A percentile compares a stretch with the other conserved stretches of the same genome.
Evolutionary conservation across 2,329 filamentous ascomycete species (phyloP).

Genomic region (Claviceps sp.): DNA sequence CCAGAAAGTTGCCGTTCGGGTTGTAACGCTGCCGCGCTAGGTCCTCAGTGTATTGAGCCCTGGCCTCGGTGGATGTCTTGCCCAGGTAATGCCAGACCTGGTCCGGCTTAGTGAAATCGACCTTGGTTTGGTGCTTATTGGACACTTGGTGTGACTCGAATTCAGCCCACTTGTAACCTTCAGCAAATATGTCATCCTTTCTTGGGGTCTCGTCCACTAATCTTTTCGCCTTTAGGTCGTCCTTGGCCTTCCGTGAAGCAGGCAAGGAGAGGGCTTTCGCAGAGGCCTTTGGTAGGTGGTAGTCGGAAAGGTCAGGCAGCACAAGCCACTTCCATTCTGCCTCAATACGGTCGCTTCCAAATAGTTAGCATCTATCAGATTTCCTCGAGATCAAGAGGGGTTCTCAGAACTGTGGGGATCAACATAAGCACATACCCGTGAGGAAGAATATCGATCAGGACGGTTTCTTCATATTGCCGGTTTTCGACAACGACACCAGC

Average conservation of each 20-base stretch:
- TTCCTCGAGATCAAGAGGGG: too few relatives aligned
- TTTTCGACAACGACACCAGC: constrained; percentile 83
- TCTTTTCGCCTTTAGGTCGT: constrained; percentile 55
- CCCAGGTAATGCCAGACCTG: constrained; percentile 85
- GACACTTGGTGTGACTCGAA: constrained; percentile 51
- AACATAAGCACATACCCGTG: constrained; percentile 50
- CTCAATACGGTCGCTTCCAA: constrained; percentile 53
- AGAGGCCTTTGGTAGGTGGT: constrained; percentile 61
- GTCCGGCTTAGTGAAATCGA: constrained; percentile 59
- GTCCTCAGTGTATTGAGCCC: constrained; percentile 81
- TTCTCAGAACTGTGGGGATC: not conserved
- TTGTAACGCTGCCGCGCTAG: constrained; percentile 46
- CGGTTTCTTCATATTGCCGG: constrained; percentile 55
- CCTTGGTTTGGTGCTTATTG: constrained; percentile 50
- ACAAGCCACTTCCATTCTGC: constrained; percentile 77
- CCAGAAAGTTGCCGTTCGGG: constrained; percentile 56
- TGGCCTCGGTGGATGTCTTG: constrained; percentile 74
- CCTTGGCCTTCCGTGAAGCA: constrained; percentile 44
- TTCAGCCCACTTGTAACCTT: constrained; percentile 63
- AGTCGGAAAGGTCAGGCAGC: constrained; percentile 57
- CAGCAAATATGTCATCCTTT: constrained; percentile 53
- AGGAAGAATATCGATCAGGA: constrained; percentile 73
- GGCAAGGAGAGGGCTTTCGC: constrained; percentile 60
- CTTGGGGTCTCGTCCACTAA: constrained; percentile 47
- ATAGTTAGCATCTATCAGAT: constrained; percentile 23